Evolutionary conservation across 2,329 filamentous ascomycete genomes (phyloP), one percentile per base, ranked within the genome.

Genomic region (Juglanconis sp.): DNA sequence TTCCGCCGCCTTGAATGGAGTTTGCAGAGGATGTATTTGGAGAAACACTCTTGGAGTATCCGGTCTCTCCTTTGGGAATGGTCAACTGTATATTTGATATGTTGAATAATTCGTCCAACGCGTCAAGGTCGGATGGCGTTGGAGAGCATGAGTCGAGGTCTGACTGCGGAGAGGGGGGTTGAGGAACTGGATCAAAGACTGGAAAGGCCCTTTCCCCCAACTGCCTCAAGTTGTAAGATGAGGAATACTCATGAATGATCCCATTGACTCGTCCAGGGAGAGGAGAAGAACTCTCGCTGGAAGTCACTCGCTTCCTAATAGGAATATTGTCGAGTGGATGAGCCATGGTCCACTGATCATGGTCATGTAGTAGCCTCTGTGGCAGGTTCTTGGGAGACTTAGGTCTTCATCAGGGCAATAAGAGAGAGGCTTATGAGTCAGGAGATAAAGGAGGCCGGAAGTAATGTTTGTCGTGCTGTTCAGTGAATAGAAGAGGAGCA

Each of bases 71-170:
- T 32, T 53, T 38, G 38, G 15, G 53, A 30, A 52, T 31, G 40
- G 44, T 40, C 8, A 50, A 56, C 57, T 48, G 44, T 5, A 42
- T 30, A 8, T 54, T 57, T 8, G 55, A 31, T 3, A 47, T 46
- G n/a, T 32, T 42, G 11, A 57, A 52, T 9, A 54, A 60, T 38
- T 60, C 54, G 11, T 63, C 61, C 32, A 61, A 17, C 9, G 61
- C 61, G 7, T 63, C 61, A 3, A 61, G 15, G 4, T 63, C 61
- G 8, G 61, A 63, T 17, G 46, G 5, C 3, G 61, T 63, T 17
- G 61, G 58, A 17, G 61, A 63, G 54, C 32, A 55, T 15, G 58
- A 55, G 10, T 8, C 13, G 11, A 31, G 36, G 3, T 44, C 30
- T 4, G 35, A 44, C 2, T 15, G 17, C 2, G 32, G 31, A 34